Conservation (phyloP, 1,139 yeast species). For the Saccharomycopsis hybrid region DNA sequence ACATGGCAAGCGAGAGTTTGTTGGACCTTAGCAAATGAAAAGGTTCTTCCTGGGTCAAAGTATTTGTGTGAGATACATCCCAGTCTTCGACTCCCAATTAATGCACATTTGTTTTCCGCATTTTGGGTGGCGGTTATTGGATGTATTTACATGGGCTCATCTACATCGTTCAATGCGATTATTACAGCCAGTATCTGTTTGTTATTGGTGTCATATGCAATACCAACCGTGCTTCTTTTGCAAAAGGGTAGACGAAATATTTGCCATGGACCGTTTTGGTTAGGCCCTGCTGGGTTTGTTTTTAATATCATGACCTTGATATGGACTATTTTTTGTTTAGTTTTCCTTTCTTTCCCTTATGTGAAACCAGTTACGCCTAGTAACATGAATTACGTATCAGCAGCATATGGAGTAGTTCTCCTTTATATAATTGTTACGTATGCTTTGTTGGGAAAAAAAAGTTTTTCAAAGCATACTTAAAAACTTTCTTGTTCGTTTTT, state of each 20-base stretch:
- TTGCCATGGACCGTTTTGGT: slow-evolving; percentile 65
- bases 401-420: too few species aligned
- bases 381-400: slow-evolving; percentile 69
- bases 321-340: slow-evolving; percentile 57
- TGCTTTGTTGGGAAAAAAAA: too few species aligned
- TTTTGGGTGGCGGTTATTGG: slow-evolving; percentile 43
- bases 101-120: slow-evolving; percentile 49
- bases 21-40: slow-evolving; percentile 75
- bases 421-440: too few species aligned
- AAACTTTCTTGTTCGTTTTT: too few species aligned
- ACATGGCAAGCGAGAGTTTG: slow-evolving; percentile 73
- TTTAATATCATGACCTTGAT: slow-evolving; percentile 48
- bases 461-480: too few species aligned
- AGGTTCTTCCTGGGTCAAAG: slow-evolving; percentile 44
- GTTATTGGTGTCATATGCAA: slow-evolving; percentile 41
- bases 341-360: slow-evolving; percentile 64
- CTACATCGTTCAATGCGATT: slow-evolving; percentile 50
- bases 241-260: slow-evolving; percentile 53
- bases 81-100: slow-evolving; percentile 42
- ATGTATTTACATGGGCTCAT: slow-evolving; percentile 45
- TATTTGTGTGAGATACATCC: slow-evolving; percentile 42
- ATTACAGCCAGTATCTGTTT: slow-evolving; percentile 52
- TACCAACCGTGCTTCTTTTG: slow-evolving; percentile 48
- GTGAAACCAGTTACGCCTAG: slow-evolving; percentile 55
- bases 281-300: slow-evolving; percentile 52